These are phyloP conservation scores for Dionaea muscipula DNA, from an alignment of 179 eudicot species.

Conservation along the genomic window DNA sequence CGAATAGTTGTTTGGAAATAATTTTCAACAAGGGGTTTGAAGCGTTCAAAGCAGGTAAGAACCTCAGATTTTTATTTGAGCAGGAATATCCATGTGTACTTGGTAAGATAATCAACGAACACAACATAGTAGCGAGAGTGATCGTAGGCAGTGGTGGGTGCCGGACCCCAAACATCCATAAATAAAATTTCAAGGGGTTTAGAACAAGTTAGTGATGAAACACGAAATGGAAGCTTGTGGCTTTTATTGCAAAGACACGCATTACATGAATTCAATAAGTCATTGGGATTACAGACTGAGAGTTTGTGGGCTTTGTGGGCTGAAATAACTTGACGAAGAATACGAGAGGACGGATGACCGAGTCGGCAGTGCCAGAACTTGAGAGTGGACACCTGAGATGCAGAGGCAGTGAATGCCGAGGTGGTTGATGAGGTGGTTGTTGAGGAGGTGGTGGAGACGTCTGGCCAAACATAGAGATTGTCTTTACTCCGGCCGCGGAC, in stretches of 20 bases:
- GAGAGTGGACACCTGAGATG: too few species aligned
- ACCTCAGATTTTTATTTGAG: constrained; percentile 1
- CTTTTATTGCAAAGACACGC: constrained; percentile 3
- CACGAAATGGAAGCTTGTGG: neutral
- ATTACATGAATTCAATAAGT: neutral
- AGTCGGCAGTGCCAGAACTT: neutral
- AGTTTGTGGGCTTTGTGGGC: too few species aligned
- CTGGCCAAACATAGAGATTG: neutral
- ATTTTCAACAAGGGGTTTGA: neutral
- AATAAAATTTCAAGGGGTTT: neutral
- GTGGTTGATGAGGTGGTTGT: neutral
- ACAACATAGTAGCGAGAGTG: constrained; percentile 6
- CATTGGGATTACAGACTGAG: too few species aligned
- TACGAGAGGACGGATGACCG: neutral
- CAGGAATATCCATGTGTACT: constrained; percentile 2
- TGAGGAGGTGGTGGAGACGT: neutral
- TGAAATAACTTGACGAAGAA: neutral
- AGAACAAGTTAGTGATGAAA: neutral
- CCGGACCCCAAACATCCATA: constrained; percentile 8
- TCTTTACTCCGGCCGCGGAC: neutral
- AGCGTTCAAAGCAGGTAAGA: neutral
- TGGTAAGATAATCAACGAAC: constrained; percentile 4
- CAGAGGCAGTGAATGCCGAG: too few species aligned
- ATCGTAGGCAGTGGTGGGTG: neutral
- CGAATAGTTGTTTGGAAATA: neutral